Base-by-base conservation (phyloP, 768 basidiomycete genomes). In the Termitomyces sp. region DNA sequence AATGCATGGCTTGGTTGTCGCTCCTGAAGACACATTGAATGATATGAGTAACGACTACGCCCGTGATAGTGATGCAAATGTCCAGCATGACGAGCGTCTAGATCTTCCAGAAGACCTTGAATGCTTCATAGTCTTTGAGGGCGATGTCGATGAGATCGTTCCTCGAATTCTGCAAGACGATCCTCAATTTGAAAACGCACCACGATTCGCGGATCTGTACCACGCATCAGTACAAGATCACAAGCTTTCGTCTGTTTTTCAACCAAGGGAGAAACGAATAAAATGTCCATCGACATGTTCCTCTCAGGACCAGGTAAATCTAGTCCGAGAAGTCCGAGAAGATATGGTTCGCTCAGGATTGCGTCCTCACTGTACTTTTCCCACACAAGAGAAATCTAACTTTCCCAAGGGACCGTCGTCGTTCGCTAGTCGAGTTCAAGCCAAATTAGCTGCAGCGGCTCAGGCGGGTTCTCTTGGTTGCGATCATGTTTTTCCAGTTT, bases 401-500 rank as follows among this genome's bases (percentile, higher is more conserved):
- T 51, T 43, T 33, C 54, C 54, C 14, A 58, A 50, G 26, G 57
- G 57, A 43, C 70, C 67, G 19, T 72, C 76, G 19, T 71, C 73
- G 4, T 80, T 84, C 66, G 66, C 76, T 37, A 60, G 63, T 35
- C 77, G 77, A 47, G 73, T 78, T 5, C 73, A 75, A 54, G 72
- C 78, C 52, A 80, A 78, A 60, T 65, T 73, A 28, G 62, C 67
- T 42, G 65, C 64, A 28, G 62, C 60, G 7, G 55, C 55, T 28
- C 42, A 40, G n/a, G 28, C 53, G 30, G 23, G 38, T 38, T 50
- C 50, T 50, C 17, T 35, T 40, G 23, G 19, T 26, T 11, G 33
- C 11, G 17, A 11, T 5, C 37, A 50, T 40, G 23, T 26, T 28
- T n/a, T 26, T n/a, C 14, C 26, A 50, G 17, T 6, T n/a, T 40